Conservation (phyloP, 495 filamentous ascomycete genomes). For the Parathielavia hyrcaniae region DNA sequence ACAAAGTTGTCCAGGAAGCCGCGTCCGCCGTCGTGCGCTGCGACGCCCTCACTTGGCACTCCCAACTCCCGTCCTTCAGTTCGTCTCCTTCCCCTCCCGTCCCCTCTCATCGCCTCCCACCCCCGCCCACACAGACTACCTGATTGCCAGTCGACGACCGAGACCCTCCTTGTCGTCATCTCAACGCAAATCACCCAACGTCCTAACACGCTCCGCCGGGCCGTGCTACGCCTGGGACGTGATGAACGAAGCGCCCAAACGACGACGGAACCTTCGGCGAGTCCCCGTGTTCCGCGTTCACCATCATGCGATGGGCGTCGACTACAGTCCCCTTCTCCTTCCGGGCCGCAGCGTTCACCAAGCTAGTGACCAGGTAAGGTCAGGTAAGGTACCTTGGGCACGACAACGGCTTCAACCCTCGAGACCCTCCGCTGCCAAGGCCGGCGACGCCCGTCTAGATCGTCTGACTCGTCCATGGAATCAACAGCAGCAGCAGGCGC, state of each 20-base stretch:
- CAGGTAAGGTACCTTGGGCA: too few species aligned
- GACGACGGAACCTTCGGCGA: slow-evolving; percentile 39
- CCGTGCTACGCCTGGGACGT: slow-evolving; percentile 46
- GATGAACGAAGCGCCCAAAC: slow-evolving; percentile 49
- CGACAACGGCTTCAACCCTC: too few species aligned
- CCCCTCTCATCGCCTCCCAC: not conserved
- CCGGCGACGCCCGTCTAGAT: too few species aligned
- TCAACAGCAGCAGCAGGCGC: too few species aligned
- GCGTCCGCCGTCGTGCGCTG: slow-evolving; percentile 47
- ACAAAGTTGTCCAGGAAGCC: slow-evolving; percentile 44
- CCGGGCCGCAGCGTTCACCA: slow-evolving; percentile 34
- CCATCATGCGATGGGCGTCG: slow-evolving; percentile 36
- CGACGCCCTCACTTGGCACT: slow-evolving; percentile 57
- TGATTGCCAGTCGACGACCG: slow-evolving; percentile 40
- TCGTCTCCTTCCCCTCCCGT: not conserved
- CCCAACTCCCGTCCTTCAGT: slow-evolving; percentile 53
- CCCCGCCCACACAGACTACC: not conserved
- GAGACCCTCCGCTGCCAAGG: too few species aligned
- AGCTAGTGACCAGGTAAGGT: too few species aligned
- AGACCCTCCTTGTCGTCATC: slow-evolving; percentile 42
- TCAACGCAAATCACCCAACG: slow-evolving; percentile 44
- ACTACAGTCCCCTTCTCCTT: slow-evolving; percentile 45
- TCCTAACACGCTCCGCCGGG: slow-evolving; percentile 46
- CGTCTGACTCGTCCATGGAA: too few species aligned
- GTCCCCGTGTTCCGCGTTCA: slow-evolving; percentile 37